Evolutionary conservation across 495 filamentous ascomycete species (phyloP).

Genomic region (Copromyces sp.): DNA sequence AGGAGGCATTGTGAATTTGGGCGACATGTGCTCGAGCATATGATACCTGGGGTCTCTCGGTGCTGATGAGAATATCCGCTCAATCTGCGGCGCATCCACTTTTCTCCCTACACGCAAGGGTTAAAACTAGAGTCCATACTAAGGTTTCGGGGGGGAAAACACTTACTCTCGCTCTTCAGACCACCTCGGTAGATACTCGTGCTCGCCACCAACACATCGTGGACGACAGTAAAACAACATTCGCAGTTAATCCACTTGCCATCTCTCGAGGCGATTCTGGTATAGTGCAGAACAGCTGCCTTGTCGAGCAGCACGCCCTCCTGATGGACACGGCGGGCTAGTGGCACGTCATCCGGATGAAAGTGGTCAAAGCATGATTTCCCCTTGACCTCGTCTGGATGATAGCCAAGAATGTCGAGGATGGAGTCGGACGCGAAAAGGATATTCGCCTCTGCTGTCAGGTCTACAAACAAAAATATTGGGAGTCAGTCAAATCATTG

Average conservation of each 20-base stretch:
- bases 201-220: slow-evolving; percentile 77
- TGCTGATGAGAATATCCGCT: slow-evolving; percentile 69
- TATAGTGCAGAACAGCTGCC: slow-evolving; percentile 76
- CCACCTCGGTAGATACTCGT: slow-evolving; percentile 69
- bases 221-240: slow-evolving; percentile 82
- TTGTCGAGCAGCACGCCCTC: slow-evolving; percentile 71
- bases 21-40: slow-evolving; percentile 77
- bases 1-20: slow-evolving; percentile 63
- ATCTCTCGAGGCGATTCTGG: slow-evolving; percentile 54
- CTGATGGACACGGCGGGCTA: slow-evolving; percentile 62
- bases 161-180: slow-evolving; percentile 64
- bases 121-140: not conserved
- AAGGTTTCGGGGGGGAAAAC: not conserved
- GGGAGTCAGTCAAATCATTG: slow-evolving; percentile 1
- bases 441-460: slow-evolving; percentile 66
- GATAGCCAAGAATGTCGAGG: slow-evolving; percentile 70
- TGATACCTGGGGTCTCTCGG: slow-evolving; percentile 80
- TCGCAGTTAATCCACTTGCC: slow-evolving; percentile 76
- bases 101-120: slow-evolving; percentile 50
- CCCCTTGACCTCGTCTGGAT: slow-evolving; percentile 62
- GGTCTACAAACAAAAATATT: slow-evolving; percentile 39
- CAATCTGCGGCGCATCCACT: slow-evolving; percentile 67
- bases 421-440: slow-evolving; percentile 80
- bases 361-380: slow-evolving; percentile 82
- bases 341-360: slow-evolving; percentile 69